Percentiles rank a stretch among this genome's conserved stretches.
phyloP scores from a whole-genome alignment of 2,329 filamentous ascomycete species.

The Macrophomina tecta region DNA sequence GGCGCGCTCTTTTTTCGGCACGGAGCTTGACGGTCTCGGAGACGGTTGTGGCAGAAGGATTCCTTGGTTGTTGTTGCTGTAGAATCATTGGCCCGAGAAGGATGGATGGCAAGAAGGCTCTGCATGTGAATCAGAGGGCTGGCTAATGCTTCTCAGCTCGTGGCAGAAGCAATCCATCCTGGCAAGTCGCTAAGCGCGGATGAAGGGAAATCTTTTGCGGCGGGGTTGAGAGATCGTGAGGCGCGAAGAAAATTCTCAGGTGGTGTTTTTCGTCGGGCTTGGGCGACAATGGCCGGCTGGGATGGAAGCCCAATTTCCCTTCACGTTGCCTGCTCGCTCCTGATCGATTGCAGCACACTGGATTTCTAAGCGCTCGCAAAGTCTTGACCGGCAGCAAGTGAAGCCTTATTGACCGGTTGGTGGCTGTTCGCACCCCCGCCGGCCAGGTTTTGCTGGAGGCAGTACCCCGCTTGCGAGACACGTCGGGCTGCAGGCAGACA shows the following conservation, averaged over 20 bases:
- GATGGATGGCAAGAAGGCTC: neutral
- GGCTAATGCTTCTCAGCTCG: neutral
- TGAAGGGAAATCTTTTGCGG: neutral
- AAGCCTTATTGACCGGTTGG: conserved; percentile 18
- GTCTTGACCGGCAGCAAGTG: neutral
- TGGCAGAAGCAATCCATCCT: neutral
- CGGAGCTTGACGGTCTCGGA: neutral
- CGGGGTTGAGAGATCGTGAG: conserved; percentile 2
- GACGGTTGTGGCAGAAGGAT: neutral
- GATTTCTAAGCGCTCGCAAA: conserved; percentile 8
- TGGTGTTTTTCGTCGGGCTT: conserved; percentile 5
- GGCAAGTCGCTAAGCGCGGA: neutral
- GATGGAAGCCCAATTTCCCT: conserved; percentile 12
- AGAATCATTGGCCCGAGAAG: neutral
- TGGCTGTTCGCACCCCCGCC: neutral
- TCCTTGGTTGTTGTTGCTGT: conserved; percentile 8
- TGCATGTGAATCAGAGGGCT: neutral
- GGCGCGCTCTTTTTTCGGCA: neutral
- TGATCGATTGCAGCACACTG: neutral
- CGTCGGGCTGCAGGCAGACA: conserved; percentile 18
- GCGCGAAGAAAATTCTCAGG: neutral
- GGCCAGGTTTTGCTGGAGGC: conserved; percentile 8
- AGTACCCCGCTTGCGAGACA: conserved; percentile 5
- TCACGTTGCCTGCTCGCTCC: neutral
- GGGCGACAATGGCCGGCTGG: neutral